Base-by-base conservation (phyloP, 2,329 filamentous ascomycete species). In the Paecilomyces sp. region DNA sequence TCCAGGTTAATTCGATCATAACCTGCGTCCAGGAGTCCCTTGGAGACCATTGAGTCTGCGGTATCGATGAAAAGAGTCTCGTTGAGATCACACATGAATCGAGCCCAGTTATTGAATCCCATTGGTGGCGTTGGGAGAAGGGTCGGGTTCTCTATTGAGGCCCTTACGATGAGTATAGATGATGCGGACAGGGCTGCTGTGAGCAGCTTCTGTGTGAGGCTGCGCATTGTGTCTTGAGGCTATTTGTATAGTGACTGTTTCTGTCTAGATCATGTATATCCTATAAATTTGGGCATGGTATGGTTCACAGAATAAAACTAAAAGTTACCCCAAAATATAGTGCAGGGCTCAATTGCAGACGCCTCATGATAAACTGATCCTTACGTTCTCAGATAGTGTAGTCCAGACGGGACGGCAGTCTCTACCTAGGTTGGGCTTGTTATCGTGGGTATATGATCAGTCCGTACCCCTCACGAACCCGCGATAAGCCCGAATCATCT, bases 21-120 rank as follows among this genome's bases (percentile, higher is more conserved):
- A 3, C 74, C 73, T 4, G 72, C 70, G 18, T 68, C 69, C 1
- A 74, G 70, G 3, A 81, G 71, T 15, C 79, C 79, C 3, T 68
- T 77, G 9, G 68, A 65, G 3, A 68, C 60, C 76, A 81, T 81
- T 18, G 77, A 69, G 47, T 80, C 73, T 2, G 80, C 80, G 0
- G 79, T 81, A 6, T 78, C 69, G 6, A 75, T 73, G 60, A 82
- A 81, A 3, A 82, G 68, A 3, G 75, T 75, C 62, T 82, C 76
- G 61, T 80, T 81, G 24, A 81, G 74, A 56, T 76, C 74, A 64
- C 78, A 81, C 70, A 73, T 71, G 66, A 79, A 79, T 36, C 78
- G 76, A 1, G 79, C 71, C 80, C 80, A 83, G 63, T 79, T 79
- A 66, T 81, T 81, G 72, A 80, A 83, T 25, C 79, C 80, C 80